Percentiles rank a stretch among this genome's conserved stretches.
phyloP scores from a whole-genome alignment of 163 green algal genomes.

The Scenedesmus sp. region DNA sequence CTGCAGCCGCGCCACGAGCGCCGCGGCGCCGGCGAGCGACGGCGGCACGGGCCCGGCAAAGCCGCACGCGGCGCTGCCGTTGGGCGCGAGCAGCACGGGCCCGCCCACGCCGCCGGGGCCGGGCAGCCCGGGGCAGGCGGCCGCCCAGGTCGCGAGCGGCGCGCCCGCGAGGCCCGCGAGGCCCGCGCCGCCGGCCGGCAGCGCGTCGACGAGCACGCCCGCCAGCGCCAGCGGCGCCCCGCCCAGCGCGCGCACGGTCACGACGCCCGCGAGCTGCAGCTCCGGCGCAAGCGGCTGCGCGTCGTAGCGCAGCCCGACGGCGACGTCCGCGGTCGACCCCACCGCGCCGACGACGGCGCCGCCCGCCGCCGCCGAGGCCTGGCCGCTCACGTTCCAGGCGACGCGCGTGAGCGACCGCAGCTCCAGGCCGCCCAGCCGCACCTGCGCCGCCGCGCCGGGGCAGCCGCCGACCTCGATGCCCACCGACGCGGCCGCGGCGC shows the following conservation, averaged over 20 bases:
- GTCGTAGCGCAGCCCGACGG: constrained; percentile 10
- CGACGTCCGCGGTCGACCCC: neutral
- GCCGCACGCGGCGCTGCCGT: constrained; percentile 4
- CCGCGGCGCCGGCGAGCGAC: neutral
- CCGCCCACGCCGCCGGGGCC: neutral
- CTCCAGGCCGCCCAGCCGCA: neutral
- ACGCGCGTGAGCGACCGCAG: constrained; percentile 2
- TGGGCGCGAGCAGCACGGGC: neutral
- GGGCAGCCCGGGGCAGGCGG: neutral
- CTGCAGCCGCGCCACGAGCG: constrained; percentile 4
- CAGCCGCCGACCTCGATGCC: constrained; percentile 19
- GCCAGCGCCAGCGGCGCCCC: neutral
- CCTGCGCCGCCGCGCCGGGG: constrained; percentile 4
- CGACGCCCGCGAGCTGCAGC: neutral
- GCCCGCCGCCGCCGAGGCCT: neutral
- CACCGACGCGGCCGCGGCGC: neutral
- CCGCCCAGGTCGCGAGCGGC: neutral
- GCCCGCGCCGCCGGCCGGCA: neutral
- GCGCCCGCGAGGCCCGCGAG: neutral
- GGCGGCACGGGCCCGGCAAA: constrained; percentile 1
- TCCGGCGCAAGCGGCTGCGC: neutral
- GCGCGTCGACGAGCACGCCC: constrained; percentile 10
- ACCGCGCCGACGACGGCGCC: neutral
- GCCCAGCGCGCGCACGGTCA: neutral
- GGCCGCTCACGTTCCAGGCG: constrained; percentile 6